Percentiles rank a stretch among this genome's conserved stretches.
Conservation (phyloP, 2,329 filamentous ascomycete species). For the Aspergillus neotritici region DNA sequence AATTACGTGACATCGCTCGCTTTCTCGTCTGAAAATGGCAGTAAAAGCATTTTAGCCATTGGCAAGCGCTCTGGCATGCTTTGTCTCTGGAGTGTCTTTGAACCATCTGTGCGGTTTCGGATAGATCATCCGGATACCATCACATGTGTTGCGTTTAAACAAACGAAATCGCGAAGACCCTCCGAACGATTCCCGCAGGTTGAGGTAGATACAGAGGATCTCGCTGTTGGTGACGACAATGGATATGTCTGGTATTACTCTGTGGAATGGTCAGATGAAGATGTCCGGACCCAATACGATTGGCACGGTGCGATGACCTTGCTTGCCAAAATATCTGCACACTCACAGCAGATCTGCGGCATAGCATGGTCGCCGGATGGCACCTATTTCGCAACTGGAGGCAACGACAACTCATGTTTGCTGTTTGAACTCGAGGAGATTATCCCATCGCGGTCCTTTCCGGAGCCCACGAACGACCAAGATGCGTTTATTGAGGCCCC, state of each 20-base stretch:
- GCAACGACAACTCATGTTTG: constrained; percentile 85
- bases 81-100: constrained; percentile 68
- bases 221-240: constrained; percentile 77
- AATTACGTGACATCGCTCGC: constrained; percentile 74
- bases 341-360: constrained; percentile 87
- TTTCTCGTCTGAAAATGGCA: constrained; percentile 75
- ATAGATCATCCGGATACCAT: constrained; percentile 66
- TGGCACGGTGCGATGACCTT: constrained; percentile 77
- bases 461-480: constrained; percentile 10
- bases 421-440: constrained; percentile 68
- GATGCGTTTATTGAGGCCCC: constrained; percentile 20
- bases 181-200: constrained; percentile 46
- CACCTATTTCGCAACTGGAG: constrained; percentile 73
- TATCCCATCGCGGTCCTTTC: constrained; percentile 16
- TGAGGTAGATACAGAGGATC: constrained; percentile 66
- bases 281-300: constrained; percentile 58
- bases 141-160: constrained; percentile 76
- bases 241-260: constrained; percentile 84
- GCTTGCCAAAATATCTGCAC: constrained; percentile 68
- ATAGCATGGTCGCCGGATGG: constrained; percentile 81
- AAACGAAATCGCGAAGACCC: constrained; percentile 48
- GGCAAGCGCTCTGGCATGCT: constrained; percentile 73
- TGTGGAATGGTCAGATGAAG: constrained; percentile 67
- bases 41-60: constrained; percentile 74
- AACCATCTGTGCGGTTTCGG: constrained; percentile 64